These are phyloP conservation scores for Populus simonii DNA, from an alignment of 345 rosid genomes.

Conservation along the genomic window DNA sequence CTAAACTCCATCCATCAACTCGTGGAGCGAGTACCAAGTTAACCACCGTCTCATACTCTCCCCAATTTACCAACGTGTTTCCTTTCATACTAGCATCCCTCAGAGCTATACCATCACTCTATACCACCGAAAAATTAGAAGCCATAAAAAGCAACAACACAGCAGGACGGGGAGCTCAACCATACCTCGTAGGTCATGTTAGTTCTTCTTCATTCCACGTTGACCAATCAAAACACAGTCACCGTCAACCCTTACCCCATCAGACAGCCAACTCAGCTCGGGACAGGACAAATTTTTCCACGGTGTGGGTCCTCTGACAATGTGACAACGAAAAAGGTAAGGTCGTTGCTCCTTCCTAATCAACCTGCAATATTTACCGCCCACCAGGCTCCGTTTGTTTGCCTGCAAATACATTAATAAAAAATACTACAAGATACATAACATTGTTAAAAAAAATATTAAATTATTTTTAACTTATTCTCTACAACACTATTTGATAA, in stretches of 20 bases:
- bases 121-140: not conserved
- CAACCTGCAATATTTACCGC: no score
- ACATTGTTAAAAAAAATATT: no score
- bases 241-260: not conserved
- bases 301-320: no score
- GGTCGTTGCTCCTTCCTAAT: no score
- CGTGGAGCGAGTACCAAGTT: not conserved
- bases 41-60: not conserved
- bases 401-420: no score
- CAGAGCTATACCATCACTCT: not conserved
- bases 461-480: no score
- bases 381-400: no score
- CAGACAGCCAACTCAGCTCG: not conserved
- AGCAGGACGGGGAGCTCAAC: not conserved
- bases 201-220: not conserved
- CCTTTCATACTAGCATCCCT: not conserved
- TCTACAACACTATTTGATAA: no score
- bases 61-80: no score
- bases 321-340: no score
- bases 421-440: no score
- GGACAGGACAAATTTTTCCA: no score
- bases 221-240: not conserved
- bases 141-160: not conserved
- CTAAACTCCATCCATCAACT: not conserved
- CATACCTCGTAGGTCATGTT: not conserved